Evolutionary conservation across 2,329 filamentous ascomycete species (phyloP).

Genomic region (Cytospora mali): DNA sequence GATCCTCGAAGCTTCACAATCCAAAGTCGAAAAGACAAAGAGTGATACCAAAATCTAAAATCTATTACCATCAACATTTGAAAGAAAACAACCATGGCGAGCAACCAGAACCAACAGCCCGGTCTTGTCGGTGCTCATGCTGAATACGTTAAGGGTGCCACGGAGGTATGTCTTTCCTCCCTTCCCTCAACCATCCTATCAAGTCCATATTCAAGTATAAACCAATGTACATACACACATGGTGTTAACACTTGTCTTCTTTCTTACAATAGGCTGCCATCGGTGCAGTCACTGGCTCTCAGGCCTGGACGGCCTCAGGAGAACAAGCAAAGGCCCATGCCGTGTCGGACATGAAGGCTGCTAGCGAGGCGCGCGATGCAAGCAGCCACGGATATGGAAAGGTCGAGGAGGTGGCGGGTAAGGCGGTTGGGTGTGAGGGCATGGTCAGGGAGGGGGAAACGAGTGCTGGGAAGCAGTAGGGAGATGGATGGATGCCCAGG

Average conservation of each 20-base stretch:
- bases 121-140: slow-evolving; percentile 65
- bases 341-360: slow-evolving; percentile 64
- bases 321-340: slow-evolving; percentile 66
- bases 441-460: slow-evolving; percentile 66
- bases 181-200: not conserved
- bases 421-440: slow-evolving; percentile 66
- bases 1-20: no score
- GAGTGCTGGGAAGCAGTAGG: slow-evolving; percentile 44
- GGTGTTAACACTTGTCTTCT: not conserved
- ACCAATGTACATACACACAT: no score
- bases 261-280: slow-evolving; percentile 52
- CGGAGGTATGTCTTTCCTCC: slow-evolving; percentile 53
- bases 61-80: not conserved
- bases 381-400: slow-evolving; percentile 59
- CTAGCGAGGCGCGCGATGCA: slow-evolving; percentile 58
- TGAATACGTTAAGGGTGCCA: slow-evolving; percentile 69
- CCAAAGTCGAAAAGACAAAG: not conserved
- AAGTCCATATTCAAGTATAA: no score
- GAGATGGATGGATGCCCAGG: not conserved
- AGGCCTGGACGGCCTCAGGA: slow-evolving; percentile 65
- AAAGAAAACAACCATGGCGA: slow-evolving; percentile 18
- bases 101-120: slow-evolving; percentile 47
- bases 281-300: slow-evolving; percentile 62
- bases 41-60: no score
- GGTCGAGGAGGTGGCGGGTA: slow-evolving; percentile 66